Conservation (phyloP, 176 grass and related monocot genomes). For the Luzula sylvatica region DNA sequence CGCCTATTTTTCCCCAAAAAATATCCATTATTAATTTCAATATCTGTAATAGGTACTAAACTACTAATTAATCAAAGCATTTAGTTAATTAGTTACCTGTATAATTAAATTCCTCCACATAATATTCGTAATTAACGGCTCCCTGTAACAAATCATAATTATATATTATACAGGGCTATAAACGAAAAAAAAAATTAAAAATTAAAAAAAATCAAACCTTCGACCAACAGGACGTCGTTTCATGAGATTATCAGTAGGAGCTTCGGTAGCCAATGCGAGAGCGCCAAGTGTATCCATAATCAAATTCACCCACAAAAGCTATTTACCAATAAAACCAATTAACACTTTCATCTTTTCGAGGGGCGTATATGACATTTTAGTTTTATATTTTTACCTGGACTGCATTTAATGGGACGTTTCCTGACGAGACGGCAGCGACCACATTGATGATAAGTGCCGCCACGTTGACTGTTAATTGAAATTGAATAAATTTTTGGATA, state of each 20-base stretch:
- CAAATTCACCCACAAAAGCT: constrained; percentile 99
- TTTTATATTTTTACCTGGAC: constrained; percentile 72
- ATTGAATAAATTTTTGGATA: constrained; percentile 99
- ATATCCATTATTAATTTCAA: not conserved
- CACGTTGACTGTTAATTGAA: constrained; percentile 95
- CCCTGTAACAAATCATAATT: constrained; percentile 29
- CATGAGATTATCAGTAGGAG: constrained; percentile 83
- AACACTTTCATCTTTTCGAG: too few relatives aligned
- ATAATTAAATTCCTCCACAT: constrained; percentile 96
- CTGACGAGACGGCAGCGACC: constrained; percentile 77
- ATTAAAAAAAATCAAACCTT: constrained; percentile 31
- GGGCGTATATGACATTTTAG: too few relatives aligned
- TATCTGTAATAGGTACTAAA: not conserved
- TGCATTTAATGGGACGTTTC: constrained; percentile 89
- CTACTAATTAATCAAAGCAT: not conserved
- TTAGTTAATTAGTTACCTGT: constrained; percentile 44
- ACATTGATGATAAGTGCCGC: constrained; percentile 98
- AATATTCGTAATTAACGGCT: constrained; percentile 82
- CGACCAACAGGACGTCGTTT: constrained; percentile 59
- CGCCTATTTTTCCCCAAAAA: constrained; percentile 47
- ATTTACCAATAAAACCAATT: constrained; percentile 25
- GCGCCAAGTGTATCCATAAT: constrained; percentile 99
- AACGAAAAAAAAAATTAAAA: not conserved
- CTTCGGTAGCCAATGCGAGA: constrained; percentile 94
- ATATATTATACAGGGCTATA: not conserved